Base-by-base conservation (phyloP, 2,329 filamentous ascomycete genomes). In the Xylaria sp. region DNA sequence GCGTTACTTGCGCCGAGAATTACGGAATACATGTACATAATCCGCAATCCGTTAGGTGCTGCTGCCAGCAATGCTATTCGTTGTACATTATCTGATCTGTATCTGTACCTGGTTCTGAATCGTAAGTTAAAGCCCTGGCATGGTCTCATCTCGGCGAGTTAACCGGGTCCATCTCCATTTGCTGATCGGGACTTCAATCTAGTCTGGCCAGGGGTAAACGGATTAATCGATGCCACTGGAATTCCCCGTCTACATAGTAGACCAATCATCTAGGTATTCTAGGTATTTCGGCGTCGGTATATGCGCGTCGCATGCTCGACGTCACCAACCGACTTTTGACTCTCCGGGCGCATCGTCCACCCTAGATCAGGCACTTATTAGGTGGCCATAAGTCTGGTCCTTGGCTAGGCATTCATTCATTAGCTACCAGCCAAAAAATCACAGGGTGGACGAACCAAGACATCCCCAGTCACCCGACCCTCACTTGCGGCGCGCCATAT, bases 321-420 rank as follows among this genome's bases (percentile, higher is more conserved):
- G 67, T 65, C 63, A 65, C 59, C 55, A 54, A 42, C 54, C 13
- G 30, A 35, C 54, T 42, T 58, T 59, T 66, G 61, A 65, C 56
- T 61, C 54, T 47, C 39, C 11, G 30, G 34, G 42, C n/a, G 13
- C 42, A 16, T n/a, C 13, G 42, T 46, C 42, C 42, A 11, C 42
- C 42, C 42, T 46, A n/a, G 42, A 46, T 46, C 23, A 30, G 23
- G 5, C 23, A n/a, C 42, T 46, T 46, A 46, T 13, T 52, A 34
- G 51, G 46, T 62, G 48, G 54, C 37, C 13, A 42, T 13, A 42
- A 42, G 9, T 16, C 13, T n/a, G 10, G 9, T 46, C 13, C 42
- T 16, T 46, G 13, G 2, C 42, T 46, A 13, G 37, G 3, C 13
- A 46, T 13, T 46, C 13, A 46, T 13, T 46, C 5, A 30, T 30